Conservation (phyloP, 768 basidiomycete genomes). For the Tephrocybe sp. region DNA sequence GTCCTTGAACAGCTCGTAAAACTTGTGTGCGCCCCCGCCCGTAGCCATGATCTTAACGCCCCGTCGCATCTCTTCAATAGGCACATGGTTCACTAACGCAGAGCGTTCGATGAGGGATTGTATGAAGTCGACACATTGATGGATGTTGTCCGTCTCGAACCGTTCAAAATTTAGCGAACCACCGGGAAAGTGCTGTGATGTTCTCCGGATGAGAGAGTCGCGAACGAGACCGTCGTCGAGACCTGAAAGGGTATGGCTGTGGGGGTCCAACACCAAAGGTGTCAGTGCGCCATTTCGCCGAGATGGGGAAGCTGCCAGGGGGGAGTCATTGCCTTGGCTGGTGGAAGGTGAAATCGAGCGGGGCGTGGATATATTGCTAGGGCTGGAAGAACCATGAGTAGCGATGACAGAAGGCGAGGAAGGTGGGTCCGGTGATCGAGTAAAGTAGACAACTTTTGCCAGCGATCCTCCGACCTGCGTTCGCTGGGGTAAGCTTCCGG, state of each 20-base stretch:
- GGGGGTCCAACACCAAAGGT: constrained; percentile 69
- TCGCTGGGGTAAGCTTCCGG: constrained; percentile 13
- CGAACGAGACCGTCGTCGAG: constrained; percentile 49
- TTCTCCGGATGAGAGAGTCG: constrained; percentile 67
- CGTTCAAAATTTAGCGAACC: constrained; percentile 97
- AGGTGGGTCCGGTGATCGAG: constrained; percentile 87
- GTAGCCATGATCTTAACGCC: constrained; percentile 98
- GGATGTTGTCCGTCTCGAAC: constrained; percentile 90
- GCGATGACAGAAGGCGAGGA: constrained; percentile 70
- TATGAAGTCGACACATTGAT: constrained; percentile 84
- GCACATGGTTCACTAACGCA: constrained; percentile 81
- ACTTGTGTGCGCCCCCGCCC: constrained; percentile 95
- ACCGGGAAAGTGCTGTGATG: constrained; percentile 86
- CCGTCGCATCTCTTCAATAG: constrained; percentile 86
- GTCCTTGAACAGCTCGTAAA: constrained; percentile 77
- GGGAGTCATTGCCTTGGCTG: constrained; percentile 28
- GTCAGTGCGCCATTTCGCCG: constrained; percentile 77
- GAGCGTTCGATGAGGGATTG: constrained; percentile 84
- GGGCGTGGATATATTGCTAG: constrained; percentile 45
- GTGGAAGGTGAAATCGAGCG: constrained; percentile 43
- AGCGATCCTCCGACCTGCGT: constrained; percentile 94
- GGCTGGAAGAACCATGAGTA: constrained; percentile 54
- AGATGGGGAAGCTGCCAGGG: constrained; percentile 31
- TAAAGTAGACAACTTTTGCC: constrained; percentile 98
- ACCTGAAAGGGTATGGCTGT: constrained; percentile 32